phyloP scores from a whole-genome alignment of 179 eudicot species.

The Nepenthes alata region DNA sequence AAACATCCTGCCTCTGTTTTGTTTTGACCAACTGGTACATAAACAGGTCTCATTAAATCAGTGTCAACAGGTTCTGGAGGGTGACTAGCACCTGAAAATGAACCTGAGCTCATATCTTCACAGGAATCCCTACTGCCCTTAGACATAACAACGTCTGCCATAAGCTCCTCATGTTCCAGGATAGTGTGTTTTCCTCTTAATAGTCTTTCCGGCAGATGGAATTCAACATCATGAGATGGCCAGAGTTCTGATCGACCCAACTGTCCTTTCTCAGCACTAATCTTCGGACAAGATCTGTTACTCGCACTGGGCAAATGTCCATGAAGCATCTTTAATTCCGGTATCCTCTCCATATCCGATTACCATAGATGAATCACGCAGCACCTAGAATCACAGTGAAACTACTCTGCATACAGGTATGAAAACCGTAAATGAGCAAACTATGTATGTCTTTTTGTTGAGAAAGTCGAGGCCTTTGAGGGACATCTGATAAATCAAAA shows the following conservation, averaged over 20 bases:
- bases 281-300: constrained; percentile 21
- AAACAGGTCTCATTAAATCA: constrained; percentile 62
- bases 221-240: constrained; percentile 27
- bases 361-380: constrained; percentile 23
- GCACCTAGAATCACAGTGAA: constrained; percentile 6
- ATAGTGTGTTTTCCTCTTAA: constrained; percentile 46
- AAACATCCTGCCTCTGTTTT: constrained; percentile 41
- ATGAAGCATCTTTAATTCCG: constrained; percentile 31
- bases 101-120: constrained; percentile 43
- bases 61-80: constrained; percentile 74
- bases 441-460: background rate
- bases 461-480: too few species aligned
- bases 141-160: constrained; percentile 36
- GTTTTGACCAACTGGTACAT: constrained; percentile 50
- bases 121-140: constrained; percentile 34
- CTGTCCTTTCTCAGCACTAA: constrained; percentile 23
- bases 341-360: constrained; percentile 45
- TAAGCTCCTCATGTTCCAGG: constrained; percentile 46
- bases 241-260: constrained; percentile 19
- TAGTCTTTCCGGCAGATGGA: constrained; percentile 26
- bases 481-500: too few species aligned
- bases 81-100: constrained; percentile 74
- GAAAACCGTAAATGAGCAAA: background rate
- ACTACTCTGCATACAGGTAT: constrained; percentile 13
- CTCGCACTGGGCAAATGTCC: constrained; percentile 25